Evolutionary conservation across 805 yeast species (phyloP).

Genomic region (Pichia rugopelliculosa): DNA sequence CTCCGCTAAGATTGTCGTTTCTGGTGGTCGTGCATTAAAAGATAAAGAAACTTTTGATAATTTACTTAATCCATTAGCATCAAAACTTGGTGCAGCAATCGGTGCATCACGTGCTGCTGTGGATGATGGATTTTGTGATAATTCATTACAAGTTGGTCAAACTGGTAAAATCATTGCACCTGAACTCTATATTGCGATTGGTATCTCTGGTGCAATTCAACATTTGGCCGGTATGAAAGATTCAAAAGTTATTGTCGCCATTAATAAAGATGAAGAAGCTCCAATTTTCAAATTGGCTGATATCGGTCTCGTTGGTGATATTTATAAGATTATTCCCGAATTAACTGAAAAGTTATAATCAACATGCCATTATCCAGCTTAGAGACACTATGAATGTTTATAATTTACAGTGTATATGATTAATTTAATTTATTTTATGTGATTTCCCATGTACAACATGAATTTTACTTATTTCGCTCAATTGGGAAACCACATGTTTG

Average conservation of each 20-base stretch:
- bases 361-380: not conserved
- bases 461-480: not conserved
- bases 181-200: conserved; percentile 85
- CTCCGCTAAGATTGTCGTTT: conserved; percentile 70
- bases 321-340: conserved; percentile 85
- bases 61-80: conserved; percentile 76
- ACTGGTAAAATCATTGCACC: conserved; percentile 98
- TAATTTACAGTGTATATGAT: not conserved
- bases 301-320: conserved; percentile 81
- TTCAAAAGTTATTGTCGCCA: conserved; percentile 86
- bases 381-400: not conserved
- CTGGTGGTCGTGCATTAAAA: conserved; percentile 94
- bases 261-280: conserved; percentile 90
- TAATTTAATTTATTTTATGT: not conserved
- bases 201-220: conserved; percentile 96
- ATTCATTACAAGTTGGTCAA: conserved; percentile 95
- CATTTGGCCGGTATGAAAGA: conserved; percentile 99
- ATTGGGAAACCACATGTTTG: not conserved
- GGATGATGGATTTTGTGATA: conserved; percentile 91
- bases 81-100: conserved; percentile 78
- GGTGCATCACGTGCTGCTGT: conserved; percentile 99
- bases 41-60: conserved; percentile 80
- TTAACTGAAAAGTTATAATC: conserved; percentile 60
- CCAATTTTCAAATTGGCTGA: conserved; percentile 92
- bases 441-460: not conserved